Evolutionary conservation across 2,329 filamentous ascomycete genomes (phyloP).

Genomic region (Calonectria pauciramosa): DNA sequence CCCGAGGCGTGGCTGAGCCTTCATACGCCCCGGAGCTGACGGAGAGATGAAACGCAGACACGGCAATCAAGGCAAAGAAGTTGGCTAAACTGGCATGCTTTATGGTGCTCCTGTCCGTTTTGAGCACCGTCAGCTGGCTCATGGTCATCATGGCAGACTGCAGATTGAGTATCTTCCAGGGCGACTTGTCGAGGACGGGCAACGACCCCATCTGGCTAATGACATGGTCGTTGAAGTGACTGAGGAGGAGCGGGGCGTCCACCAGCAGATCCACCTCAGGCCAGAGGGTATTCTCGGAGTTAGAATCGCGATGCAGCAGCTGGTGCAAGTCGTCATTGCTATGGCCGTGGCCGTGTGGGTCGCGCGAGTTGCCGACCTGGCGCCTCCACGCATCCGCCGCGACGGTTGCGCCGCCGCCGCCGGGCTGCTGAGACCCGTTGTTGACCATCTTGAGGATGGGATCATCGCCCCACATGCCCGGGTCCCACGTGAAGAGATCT

Average conservation of each 20-base stretch:
- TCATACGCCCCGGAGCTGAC: constrained; percentile 30
- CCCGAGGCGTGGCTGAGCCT: constrained; percentile 7
- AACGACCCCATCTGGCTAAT: constrained; percentile 41
- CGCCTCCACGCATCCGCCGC: constrained; percentile 5
- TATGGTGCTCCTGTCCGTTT: constrained; percentile 30
- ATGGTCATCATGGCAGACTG: constrained; percentile 37
- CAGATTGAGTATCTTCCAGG: constrained; percentile 38
- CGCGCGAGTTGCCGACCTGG: constrained; percentile 32
- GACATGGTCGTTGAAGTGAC: constrained; percentile 41
- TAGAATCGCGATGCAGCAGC: constrained; percentile 7
- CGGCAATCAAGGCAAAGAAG: constrained; percentile 37
- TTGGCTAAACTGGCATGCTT: constrained; percentile 36
- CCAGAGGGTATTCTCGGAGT: constrained; percentile 25
- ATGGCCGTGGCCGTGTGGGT: constrained; percentile 8
- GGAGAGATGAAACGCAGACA: constrained; percentile 35
- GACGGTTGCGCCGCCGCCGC: background rate
- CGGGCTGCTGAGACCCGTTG: background rate
- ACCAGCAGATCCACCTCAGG: constrained; percentile 35
- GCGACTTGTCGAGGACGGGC: constrained; percentile 40
- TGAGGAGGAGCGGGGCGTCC: constrained; percentile 32
- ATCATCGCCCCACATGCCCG: constrained; percentile 25
- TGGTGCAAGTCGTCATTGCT: constrained; percentile 17
- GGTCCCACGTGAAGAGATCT: constrained; percentile 40
- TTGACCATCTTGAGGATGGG: background rate
- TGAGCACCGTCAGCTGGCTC: constrained; percentile 37